Evolutionary conservation across 495 filamentous ascomycete species (phyloP).

Genomic region (Penicillium egyptiacum): DNA sequence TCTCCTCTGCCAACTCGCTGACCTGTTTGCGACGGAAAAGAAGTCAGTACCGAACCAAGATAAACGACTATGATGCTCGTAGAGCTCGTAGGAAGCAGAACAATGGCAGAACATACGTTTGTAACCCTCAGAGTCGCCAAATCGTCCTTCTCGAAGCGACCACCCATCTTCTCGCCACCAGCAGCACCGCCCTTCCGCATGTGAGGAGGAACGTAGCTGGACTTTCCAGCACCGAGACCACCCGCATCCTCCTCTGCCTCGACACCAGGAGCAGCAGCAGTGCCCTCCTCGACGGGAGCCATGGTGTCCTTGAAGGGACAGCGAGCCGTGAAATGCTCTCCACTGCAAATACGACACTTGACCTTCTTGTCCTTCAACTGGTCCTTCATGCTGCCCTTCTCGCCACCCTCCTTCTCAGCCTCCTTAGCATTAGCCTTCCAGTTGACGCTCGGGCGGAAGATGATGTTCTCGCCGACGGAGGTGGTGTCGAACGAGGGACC

Average conservation of each 20-base stretch:
- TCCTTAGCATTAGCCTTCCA: slow-evolving; percentile 88
- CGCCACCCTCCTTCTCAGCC: slow-evolving; percentile 71
- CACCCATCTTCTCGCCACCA: slow-evolving; percentile 85
- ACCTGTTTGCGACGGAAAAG: slow-evolving; percentile 55
- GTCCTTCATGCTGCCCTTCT: slow-evolving; percentile 76
- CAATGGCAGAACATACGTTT: slow-evolving; percentile 66
- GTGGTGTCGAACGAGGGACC: slow-evolving; percentile 83
- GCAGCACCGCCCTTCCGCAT: slow-evolving; percentile 69
- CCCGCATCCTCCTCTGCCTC: slow-evolving; percentile 55
- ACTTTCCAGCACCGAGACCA: slow-evolving; percentile 64
- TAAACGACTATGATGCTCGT: slow-evolving; percentile 4
- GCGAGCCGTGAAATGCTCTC: slow-evolving; percentile 96
- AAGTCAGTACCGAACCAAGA: slow-evolving; percentile 14
- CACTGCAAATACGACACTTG: slow-evolving; percentile 97
- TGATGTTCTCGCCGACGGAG: slow-evolving; percentile 92
- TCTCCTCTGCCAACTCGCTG: slow-evolving; percentile 94
- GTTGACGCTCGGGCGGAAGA: slow-evolving; percentile 84
- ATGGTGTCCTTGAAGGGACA: slow-evolving; percentile 87
- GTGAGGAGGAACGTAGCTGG: slow-evolving; percentile 90
- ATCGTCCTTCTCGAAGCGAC: slow-evolving; percentile 95
- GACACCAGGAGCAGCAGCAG: slow-evolving; percentile 54
- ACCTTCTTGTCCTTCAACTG: slow-evolving; percentile 98
- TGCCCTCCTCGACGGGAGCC: slow-evolving; percentile 67
- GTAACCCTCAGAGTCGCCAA: slow-evolving; percentile 93
- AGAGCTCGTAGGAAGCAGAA: background rate